Conservation (phyloP, 768 basidiomycete species). For the Naganishia antarctica region DNA sequence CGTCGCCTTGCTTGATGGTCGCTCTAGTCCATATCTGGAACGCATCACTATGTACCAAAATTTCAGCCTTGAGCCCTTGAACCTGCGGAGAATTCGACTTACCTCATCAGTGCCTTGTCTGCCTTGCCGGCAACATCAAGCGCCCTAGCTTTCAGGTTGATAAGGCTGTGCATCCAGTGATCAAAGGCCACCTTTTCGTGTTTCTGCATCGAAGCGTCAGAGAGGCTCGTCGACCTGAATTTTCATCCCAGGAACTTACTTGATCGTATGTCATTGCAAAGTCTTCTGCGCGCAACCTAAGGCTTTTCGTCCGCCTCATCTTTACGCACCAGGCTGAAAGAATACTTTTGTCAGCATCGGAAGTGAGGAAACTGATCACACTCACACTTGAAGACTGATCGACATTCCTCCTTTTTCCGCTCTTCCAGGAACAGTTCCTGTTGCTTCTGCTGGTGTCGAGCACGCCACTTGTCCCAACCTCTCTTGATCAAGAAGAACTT, state of each 20-base stretch:
- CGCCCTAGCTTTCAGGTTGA: constrained; percentile 3
- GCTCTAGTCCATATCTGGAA: constrained; percentile 26
- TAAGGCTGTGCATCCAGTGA: constrained; percentile 16
- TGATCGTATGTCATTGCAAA: not conserved
- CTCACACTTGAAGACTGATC: not conserved
- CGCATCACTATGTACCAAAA: not conserved
- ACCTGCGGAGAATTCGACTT: not conserved
- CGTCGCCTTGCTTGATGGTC: constrained; percentile 25
- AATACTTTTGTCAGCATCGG: not conserved
- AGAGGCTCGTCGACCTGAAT: too few species aligned
- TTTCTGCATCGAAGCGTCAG: not conserved
- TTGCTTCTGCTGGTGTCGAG: constrained; percentile 13
- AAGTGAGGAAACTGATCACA: not conserved
- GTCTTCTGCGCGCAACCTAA: not conserved
- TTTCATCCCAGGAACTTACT: not conserved
- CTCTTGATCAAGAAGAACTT: constrained; percentile 22
- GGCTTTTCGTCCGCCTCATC: constrained; percentile 5
- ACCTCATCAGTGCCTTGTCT: constrained; percentile 3
- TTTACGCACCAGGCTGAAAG: not conserved
- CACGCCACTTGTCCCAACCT: constrained; percentile 15
- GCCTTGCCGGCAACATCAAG: not conserved
- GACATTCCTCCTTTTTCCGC: constrained; percentile 14
- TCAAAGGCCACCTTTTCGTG: constrained; percentile 6
- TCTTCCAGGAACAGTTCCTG: constrained; percentile 15
- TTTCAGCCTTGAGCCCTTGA: too few species aligned